These are phyloP conservation scores for Starmerella geochares DNA, from an alignment of 805 yeast genomes.

Conservation along the genomic window DNA sequence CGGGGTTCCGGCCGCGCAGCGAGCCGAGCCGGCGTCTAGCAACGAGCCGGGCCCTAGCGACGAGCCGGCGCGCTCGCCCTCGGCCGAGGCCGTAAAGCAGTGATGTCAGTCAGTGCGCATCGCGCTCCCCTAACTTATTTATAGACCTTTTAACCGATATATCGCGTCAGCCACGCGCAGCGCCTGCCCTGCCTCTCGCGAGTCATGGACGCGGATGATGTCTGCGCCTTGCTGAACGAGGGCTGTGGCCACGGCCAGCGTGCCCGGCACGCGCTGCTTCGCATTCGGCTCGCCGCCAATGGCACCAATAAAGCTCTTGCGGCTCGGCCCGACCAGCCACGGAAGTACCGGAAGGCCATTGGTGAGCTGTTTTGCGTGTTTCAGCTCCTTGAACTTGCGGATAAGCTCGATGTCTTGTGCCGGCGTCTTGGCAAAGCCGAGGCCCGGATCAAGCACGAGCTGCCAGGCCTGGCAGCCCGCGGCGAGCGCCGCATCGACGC, in stretches of 20 bases:
- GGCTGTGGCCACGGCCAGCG: conserved; percentile 64
- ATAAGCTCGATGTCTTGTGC: conserved; percentile 60
- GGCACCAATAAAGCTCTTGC: conserved; percentile 77
- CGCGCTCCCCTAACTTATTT: neutral
- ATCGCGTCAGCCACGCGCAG: conserved; percentile 63
- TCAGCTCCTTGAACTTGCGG: conserved; percentile 31
- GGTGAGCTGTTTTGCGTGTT: conserved; percentile 24
- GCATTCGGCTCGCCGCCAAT: conserved; percentile 52
- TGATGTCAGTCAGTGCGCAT: too few species aligned
- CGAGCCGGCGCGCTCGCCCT: too few species aligned
- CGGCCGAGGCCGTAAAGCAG: too few species aligned
- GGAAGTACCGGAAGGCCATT: conserved; percentile 40
- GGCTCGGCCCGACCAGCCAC: conserved; percentile 72
- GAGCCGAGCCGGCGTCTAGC: too few species aligned
- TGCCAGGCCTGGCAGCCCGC: conserved; percentile 82
- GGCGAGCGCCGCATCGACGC: conserved; percentile 46
- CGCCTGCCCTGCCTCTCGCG: conserved; percentile 46
- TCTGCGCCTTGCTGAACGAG: conserved; percentile 65
- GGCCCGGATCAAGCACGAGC: conserved; percentile 82
- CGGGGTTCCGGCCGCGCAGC: too few species aligned
- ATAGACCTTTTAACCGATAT: conserved; percentile 30
- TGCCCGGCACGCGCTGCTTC: conserved; percentile 58
- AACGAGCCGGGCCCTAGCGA: too few species aligned
- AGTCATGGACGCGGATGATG: conserved; percentile 83
- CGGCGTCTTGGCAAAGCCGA: conserved; percentile 87